Conservation (phyloP, 2,329 filamentous ascomycete genomes). For the Nakataea oryzae region DNA sequence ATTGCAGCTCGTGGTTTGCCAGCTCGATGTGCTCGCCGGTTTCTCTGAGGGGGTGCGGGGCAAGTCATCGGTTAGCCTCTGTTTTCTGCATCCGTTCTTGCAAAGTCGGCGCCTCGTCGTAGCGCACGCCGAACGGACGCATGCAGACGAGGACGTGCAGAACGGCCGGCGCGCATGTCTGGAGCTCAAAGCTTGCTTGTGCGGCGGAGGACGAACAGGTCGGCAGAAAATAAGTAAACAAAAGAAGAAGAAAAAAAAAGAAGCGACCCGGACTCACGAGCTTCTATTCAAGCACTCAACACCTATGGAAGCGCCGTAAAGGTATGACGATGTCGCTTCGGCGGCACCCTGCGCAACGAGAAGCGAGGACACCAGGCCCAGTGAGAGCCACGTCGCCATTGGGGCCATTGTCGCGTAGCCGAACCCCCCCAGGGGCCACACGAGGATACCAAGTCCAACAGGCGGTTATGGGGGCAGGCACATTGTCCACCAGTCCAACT, state of each 20-base stretch:
- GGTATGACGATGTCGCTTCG: constrained; percentile 47
- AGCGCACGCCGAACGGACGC: neutral
- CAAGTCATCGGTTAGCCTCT: neutral
- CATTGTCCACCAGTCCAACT: neutral
- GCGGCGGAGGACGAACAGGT: no score
- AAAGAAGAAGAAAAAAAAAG: neutral
- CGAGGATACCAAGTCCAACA: neutral
- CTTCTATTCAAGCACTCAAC: constrained; percentile 68
- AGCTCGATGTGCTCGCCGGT: constrained; percentile 86
- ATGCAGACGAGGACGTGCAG: no score
- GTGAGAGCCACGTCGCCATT: constrained; percentile 3
- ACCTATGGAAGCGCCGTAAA: constrained; percentile 55
- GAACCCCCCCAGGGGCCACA: no score
- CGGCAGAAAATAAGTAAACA: no score
- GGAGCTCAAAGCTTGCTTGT: neutral
- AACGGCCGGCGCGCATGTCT: neutral
- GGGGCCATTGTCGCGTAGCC: neutral
- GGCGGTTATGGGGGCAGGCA: neutral
- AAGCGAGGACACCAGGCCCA: neutral
- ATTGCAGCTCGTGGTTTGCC: constrained; percentile 71
- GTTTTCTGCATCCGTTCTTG: neutral
- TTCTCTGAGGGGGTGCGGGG: constrained; percentile 43
- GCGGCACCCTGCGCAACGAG: constrained; percentile 15
- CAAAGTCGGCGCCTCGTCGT: neutral
- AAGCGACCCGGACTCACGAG: constrained; percentile 56